Conservation (phyloP, 441 rosid species). For the Syzygium malaccense region DNA sequence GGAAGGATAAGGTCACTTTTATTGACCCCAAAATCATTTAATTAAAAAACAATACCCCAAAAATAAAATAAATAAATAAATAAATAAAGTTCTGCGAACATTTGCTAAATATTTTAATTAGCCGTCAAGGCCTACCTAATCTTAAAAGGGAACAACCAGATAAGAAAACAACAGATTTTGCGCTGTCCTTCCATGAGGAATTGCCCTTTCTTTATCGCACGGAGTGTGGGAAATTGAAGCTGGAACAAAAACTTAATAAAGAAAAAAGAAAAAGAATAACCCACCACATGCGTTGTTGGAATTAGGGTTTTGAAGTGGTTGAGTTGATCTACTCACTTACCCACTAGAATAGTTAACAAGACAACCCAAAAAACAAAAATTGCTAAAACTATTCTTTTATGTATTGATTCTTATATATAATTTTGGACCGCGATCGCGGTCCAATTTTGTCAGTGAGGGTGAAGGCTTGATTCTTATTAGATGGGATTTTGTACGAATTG, state of each 20-base stretch:
- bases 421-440: not conserved
- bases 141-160: not conserved
- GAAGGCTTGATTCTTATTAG: not conserved
- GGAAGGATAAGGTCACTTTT: not conserved
- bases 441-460: not conserved
- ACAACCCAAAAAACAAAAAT: not conserved
- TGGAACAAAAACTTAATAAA: not conserved
- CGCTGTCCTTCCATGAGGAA: not conserved
- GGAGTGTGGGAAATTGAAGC: not conserved
- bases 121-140: not conserved
- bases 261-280: not conserved
- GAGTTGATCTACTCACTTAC: not conserved
- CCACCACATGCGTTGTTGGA: constrained; percentile 19
- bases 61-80: not conserved
- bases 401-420: not conserved
- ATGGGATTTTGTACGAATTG: not conserved
- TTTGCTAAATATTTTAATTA: not conserved
- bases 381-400: not conserved
- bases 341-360: not conserved
- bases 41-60: not conserved
- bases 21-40: not conserved
- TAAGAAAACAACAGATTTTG: not conserved
- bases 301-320: not conserved
- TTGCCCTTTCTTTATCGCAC: not conserved
- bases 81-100: not conserved